Conservation (phyloP, 2,329 filamentous ascomycete species). For the Pestalotiopsis sp. region DNA sequence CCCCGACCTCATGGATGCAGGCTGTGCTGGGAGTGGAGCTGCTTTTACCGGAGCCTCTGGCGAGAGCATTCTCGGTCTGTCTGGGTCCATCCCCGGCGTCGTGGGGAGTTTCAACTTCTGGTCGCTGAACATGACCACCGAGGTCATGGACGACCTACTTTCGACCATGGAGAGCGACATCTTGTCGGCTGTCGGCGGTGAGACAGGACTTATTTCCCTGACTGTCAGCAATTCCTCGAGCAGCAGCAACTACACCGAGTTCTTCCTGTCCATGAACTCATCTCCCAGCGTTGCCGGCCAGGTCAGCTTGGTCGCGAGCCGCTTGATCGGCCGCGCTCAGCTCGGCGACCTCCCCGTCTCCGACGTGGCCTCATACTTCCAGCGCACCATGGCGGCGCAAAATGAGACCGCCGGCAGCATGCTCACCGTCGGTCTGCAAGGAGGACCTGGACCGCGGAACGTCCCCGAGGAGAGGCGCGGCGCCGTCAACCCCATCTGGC, state of each 20-base stretch:
- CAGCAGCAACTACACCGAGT: conserved; percentile 1
- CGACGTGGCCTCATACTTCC: background rate
- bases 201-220: background rate
- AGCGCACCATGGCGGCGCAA: background rate
- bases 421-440: background rate
- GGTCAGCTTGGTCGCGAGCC: background rate
- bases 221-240: background rate
- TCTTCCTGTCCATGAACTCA: background rate
- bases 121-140: background rate
- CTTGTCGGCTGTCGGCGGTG: background rate
- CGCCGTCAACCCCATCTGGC: conserved; percentile 7
- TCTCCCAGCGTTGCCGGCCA: conserved; percentile 1
- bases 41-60: background rate
- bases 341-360: background rate
- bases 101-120: background rate
- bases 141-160: background rate
- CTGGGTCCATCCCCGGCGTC: background rate
- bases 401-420: background rate
- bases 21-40: background rate
- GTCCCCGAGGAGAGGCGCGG: background rate
- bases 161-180: background rate
- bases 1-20: conserved; percentile 8
- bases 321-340: background rate
- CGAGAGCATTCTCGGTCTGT: background rate
- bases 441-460: conserved; percentile 6